Percentiles rank a stretch among this genome's conserved stretches.
phyloP scores from a whole-genome alignment of 148 eudicot species.

The Diospyros kaki region DNA sequence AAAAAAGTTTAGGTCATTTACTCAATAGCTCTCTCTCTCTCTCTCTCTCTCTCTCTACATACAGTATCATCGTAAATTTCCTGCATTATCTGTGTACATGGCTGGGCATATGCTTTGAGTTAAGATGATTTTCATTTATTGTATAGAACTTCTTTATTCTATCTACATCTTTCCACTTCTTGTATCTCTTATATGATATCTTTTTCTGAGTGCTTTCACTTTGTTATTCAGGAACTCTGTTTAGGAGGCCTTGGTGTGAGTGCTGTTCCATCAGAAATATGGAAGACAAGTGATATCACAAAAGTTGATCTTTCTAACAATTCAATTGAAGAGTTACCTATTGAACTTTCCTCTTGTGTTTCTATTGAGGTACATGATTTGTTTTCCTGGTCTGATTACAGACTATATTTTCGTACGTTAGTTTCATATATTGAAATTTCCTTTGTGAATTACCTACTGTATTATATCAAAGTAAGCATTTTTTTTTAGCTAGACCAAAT shows the following conservation, averaged over 20 bases:
- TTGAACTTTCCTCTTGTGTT: slow-evolving; percentile 59
- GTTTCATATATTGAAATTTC: not conserved
- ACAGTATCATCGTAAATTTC: not conserved
- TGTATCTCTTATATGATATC: not conserved
- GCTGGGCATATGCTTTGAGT: not conserved
- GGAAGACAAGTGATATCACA: slow-evolving; percentile 66
- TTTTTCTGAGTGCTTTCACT: not conserved
- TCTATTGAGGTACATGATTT: slow-evolving; percentile 67
- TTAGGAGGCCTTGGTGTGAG: slow-evolving; percentile 58
- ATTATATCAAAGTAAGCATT: not conserved
- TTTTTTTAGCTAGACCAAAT: not conserved
- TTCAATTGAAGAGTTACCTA: slow-evolving; percentile 74
- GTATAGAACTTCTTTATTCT: not conserved
- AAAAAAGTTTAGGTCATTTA: not conserved
- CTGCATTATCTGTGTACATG: not conserved
- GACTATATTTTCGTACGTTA: not conserved
- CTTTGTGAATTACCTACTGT: not conserved
- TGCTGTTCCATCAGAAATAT: slow-evolving; percentile 68
- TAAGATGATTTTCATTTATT: not conserved
- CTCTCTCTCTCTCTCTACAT: not conserved
- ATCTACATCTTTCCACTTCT: not conserved
- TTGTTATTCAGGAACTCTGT: slow-evolving; percentile 66
- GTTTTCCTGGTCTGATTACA: slow-evolving; percentile 1
- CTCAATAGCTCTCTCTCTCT: not conserved
- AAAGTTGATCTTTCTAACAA: slow-evolving; percentile 83